Conservation (phyloP, 805 yeast species). For the Debaryomyces maramus region DNA sequence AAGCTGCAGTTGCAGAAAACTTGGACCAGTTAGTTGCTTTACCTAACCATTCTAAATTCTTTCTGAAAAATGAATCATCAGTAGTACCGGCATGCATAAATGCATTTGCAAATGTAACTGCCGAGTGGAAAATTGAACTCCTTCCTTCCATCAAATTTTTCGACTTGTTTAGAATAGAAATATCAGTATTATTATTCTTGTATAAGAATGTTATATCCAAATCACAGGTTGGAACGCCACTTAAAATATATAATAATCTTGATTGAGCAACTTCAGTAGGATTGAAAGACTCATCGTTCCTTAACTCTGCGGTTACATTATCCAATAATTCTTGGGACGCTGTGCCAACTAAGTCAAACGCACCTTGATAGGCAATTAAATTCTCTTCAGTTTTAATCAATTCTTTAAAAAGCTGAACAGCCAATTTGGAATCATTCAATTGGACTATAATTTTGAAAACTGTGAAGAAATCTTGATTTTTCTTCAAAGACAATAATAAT, state of each 20-base stretch:
- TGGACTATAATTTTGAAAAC: slow-evolving; percentile 85
- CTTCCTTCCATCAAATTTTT: slow-evolving; percentile 84
- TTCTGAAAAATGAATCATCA: slow-evolving; percentile 86
- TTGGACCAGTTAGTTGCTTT: slow-evolving; percentile 99
- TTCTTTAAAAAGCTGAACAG: slow-evolving; percentile 64
- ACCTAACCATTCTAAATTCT: slow-evolving; percentile 92
- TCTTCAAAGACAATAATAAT: slow-evolving; percentile 52
- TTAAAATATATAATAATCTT: slow-evolving; percentile 66
- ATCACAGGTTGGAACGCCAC: slow-evolving; percentile 95
- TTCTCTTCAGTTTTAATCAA: slow-evolving; percentile 51
- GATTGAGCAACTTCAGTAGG: slow-evolving; percentile 22
- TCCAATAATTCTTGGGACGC: slow-evolving; percentile 88
- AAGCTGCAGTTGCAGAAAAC: slow-evolving; percentile 95
- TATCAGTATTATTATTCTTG: slow-evolving; percentile 85
- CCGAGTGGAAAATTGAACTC: slow-evolving; percentile 91
- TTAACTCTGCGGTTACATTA: slow-evolving; percentile 46
- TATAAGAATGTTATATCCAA: slow-evolving; percentile 83
- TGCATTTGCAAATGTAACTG: slow-evolving; percentile 92
- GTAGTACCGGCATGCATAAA: slow-evolving; percentile 96
- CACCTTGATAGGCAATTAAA: slow-evolving; percentile 83
- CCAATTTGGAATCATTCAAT: slow-evolving; percentile 72
- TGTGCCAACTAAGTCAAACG: slow-evolving; percentile 88
- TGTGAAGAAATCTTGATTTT: slow-evolving; percentile 75
- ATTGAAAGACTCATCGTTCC: slow-evolving; percentile 27
- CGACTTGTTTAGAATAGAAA: slow-evolving; percentile 75